Evolutionary conservation across 2,329 filamentous ascomycete species (phyloP), one percentile per base, ranked within the genome.

Genomic region (Cytospora chrysosperma): DNA sequence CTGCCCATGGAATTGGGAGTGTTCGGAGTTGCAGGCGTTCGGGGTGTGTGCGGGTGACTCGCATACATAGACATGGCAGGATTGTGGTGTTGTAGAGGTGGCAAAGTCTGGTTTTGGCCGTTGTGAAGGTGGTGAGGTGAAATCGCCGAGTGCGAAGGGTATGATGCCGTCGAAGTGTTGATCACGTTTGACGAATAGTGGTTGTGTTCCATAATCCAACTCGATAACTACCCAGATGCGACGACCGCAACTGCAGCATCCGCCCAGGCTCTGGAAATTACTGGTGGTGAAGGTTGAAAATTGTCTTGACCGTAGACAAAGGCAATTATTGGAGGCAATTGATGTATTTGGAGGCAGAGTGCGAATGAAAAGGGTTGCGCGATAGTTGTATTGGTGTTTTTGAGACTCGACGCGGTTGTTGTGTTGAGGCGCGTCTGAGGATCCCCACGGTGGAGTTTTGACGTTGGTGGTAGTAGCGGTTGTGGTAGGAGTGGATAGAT

Each of bases 21-120:
- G 72, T 85, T 86, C 43, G 86, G 85, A 19, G 85, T 87, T n/a
- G 83, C 82, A 54, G 85, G 83, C 26, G 85, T 87, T 71, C 85
- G 81, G 68, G 86, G 85, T 53, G 85, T 87, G 70, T 88, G 85
- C 69, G 82, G 82, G 73, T 86, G 82, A 71, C 77, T 85, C 64
- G 82, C 82, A 77, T 88, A 88, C 63, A 81, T 75, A 59, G 79
- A 76, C 79, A 84, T 82, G 68, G 77, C 75, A 68, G 77, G 74
- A 68, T 76, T 76, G 68, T 77, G 75, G 63, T 80, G 79, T 70
- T 79, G 78, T 30, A 72, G 70, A 24, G 71, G 70, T 27, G 71
- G 71, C n/a, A 72, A 67, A 57, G 70, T 72, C 55, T 72, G 71
- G 28, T 69, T 67, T 57, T 70, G 71, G 67, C 62, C 53, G 60